Evolutionary conservation across 2,329 filamentous ascomycete species (phyloP).

Genomic region (Trichophyton verrucosum): DNA sequence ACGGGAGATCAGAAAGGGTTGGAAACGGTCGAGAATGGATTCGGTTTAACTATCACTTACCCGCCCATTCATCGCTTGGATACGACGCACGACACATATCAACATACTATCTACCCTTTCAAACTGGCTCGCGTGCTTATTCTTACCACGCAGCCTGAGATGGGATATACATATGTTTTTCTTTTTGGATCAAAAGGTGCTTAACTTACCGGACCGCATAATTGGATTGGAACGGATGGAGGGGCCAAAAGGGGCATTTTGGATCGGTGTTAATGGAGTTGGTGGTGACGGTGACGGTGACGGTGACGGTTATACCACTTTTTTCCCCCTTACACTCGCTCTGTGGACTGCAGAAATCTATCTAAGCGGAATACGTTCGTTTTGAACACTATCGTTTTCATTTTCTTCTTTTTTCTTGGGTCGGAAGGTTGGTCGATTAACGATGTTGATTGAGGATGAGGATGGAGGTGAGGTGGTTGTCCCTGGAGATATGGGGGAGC

Average conservation of each 20-base stretch:
- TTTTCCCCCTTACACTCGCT: not conserved
- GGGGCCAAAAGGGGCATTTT: not conserved
- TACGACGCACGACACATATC: not conserved
- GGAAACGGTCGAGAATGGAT: constrained; percentile 17
- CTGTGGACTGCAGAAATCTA: not conserved
- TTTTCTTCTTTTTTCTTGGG: not conserved
- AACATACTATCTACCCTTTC: not conserved
- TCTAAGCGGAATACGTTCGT: not conserved
- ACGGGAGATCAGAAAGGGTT: too few species aligned
- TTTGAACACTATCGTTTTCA: not conserved
- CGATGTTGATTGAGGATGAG: not conserved
- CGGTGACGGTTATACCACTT: not conserved
- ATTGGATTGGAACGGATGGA: not conserved
- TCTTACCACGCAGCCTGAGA: not conserved
- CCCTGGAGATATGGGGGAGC: not conserved
- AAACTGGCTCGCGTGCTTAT: too few species aligned
- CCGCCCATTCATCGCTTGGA: not conserved
- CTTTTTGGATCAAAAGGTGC: not conserved
- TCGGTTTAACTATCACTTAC: not conserved
- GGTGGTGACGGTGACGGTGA: not conserved
- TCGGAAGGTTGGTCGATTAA: not conserved
- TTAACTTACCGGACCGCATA: not conserved
- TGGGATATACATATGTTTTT: not conserved
- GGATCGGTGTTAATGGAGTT: not conserved
- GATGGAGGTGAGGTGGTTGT: too few species aligned